Conservation (phyloP, 208 protist genomes). For the Leishmania tropica region DNA sequence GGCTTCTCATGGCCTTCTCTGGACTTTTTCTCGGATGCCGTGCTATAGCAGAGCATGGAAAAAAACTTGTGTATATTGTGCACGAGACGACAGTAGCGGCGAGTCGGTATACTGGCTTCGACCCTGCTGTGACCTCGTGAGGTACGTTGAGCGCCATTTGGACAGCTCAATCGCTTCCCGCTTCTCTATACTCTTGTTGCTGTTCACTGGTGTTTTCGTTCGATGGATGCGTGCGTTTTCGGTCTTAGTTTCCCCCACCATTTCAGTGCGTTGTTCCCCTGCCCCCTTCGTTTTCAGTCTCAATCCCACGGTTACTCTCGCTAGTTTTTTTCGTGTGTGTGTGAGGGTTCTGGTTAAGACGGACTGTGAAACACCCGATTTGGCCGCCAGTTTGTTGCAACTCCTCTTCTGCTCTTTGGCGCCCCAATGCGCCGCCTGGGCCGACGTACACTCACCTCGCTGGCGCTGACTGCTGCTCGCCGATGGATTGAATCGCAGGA, state of each 20-base stretch:
- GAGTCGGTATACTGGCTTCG: not conserved
- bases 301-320: not conserved
- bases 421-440: slow-evolving; percentile 20
- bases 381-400: not conserved
- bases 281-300: not conserved
- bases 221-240: not conserved
- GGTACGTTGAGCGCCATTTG: too few relatives aligned
- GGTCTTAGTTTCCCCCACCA: not conserved
- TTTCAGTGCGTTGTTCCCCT: not conserved
- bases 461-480: slow-evolving; percentile 4
- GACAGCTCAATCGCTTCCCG: not conserved
- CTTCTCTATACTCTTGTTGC: not conserved
- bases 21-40: not conserved
- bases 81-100: not conserved
- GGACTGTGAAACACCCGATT: not conserved
- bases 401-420: not conserved
- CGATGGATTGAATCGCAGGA: slow-evolving; percentile 28
- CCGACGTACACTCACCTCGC: not conserved
- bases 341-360: not conserved
- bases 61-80: too few relatives aligned
- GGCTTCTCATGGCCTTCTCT: not conserved
- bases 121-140: not conserved
- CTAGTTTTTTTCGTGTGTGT: not conserved
- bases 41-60: not conserved
- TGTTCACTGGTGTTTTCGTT: not conserved